Conservation (phyloP, 306 rosid species). For the Leucaena leucocephala region DNA sequence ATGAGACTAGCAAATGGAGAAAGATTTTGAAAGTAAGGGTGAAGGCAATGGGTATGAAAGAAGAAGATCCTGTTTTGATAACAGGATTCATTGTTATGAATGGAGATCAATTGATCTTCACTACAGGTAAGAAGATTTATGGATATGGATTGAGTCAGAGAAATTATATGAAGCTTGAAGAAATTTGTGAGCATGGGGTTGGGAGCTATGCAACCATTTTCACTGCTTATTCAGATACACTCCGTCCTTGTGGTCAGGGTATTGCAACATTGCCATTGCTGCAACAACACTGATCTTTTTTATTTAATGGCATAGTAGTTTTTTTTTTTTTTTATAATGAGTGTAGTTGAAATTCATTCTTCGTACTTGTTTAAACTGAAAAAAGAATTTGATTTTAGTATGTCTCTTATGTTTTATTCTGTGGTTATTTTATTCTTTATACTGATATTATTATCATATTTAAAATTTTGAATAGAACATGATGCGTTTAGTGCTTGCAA, state of each 20-base stretch:
- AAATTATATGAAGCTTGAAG: conserved; percentile 16
- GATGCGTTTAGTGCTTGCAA: too few species aligned
- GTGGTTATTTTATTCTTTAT: too few species aligned
- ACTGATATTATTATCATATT: too few species aligned
- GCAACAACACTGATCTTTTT: not conserved
- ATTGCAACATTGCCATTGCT: not conserved
- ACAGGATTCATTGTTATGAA: not conserved
- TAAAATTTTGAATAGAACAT: not conserved
- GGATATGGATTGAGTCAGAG: not conserved
- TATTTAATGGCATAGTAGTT: not conserved
- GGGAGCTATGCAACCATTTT: not conserved
- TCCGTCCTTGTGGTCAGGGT: not conserved
- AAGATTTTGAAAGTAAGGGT: conserved; percentile 21
- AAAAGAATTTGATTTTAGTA: not conserved
- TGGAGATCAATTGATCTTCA: not conserved
- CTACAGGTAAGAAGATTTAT: conserved; percentile 5
- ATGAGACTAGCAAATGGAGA: not conserved
- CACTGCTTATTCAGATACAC: conserved; percentile 1
- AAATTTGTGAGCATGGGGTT: conserved; percentile 23
- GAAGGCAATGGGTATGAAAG: conserved; percentile 20
- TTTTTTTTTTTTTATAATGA: not conserved
- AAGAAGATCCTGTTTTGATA: not conserved
- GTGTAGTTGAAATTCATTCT: not conserved
- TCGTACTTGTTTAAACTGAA: not conserved
- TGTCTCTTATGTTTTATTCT: not conserved